These are phyloP conservation scores for Cladophialophora immunda DNA, from an alignment of 2,329 filamentous ascomycete species.

Conservation along the genomic window DNA sequence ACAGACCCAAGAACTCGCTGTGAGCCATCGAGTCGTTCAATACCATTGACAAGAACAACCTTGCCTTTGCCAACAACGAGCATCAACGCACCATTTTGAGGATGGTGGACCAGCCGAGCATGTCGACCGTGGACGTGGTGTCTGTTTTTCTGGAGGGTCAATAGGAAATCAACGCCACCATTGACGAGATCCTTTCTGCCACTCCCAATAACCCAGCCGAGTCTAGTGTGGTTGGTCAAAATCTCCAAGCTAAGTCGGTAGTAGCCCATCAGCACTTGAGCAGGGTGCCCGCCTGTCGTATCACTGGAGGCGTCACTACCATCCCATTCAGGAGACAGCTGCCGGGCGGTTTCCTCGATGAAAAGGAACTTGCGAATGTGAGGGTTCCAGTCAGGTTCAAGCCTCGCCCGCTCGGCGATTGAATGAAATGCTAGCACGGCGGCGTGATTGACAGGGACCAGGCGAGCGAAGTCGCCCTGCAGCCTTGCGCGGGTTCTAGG, in stretches of 20 bases:
- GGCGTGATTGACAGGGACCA: conserved; percentile 27
- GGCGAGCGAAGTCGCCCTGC: conserved; percentile 25
- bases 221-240: conserved; percentile 13
- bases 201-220: conserved; percentile 27
- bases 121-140: conserved; percentile 26
- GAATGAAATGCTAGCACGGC: conserved; percentile 28
- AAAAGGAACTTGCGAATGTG: conserved; percentile 24
- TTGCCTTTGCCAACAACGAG: conserved; percentile 23
- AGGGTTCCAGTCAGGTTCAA: conserved; percentile 28
- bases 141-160: conserved; percentile 24
- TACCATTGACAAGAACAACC: conserved; percentile 21
- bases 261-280: conserved; percentile 23
- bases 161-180: conserved; percentile 27
- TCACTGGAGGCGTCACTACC: conserved; percentile 19
- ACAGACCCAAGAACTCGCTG: conserved; percentile 13
- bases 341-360: conserved; percentile 20
- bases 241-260: conserved; percentile 28
- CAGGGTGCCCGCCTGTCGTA: conserved; percentile 8
- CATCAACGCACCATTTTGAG: conserved; percentile 24
- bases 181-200: conserved; percentile 22
- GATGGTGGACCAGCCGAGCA: conserved; percentile 25
- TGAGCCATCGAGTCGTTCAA: conserved; percentile 13
- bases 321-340: conserved; percentile 27
- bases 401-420: conserved; percentile 20
- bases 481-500: conserved; percentile 23